Evolutionary conservation across 1,284 basidiomycete species (phyloP).

Genomic region (Naganishia albida): DNA sequence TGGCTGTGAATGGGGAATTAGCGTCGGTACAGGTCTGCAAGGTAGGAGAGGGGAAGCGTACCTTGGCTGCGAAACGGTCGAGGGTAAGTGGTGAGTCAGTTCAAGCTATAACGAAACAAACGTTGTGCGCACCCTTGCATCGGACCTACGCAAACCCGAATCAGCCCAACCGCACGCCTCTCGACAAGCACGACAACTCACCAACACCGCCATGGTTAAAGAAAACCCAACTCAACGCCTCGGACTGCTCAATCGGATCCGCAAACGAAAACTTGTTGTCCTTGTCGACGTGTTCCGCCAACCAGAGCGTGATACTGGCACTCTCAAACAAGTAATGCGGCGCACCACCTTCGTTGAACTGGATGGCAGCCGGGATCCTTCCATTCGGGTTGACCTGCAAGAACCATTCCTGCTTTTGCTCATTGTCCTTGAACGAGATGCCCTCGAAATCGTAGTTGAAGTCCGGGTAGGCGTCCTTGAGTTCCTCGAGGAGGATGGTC

Average conservation of each 20-base stretch:
- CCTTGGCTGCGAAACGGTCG: conserved; percentile 1
- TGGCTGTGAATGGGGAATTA: conserved; percentile 67
- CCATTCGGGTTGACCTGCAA: conserved; percentile 66
- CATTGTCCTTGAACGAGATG: conserved; percentile 60
- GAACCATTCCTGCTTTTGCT: conserved; percentile 66
- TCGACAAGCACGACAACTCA: not conserved
- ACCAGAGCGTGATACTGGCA: conserved; percentile 66
- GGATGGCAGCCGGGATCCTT: conserved; percentile 61
- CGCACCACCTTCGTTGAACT: conserved; percentile 57
- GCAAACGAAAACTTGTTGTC: conserved; percentile 63
- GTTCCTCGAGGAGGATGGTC: conserved; percentile 67
- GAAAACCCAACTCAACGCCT: conserved; percentile 76
- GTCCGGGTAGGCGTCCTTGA: conserved; percentile 62
- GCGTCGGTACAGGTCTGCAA: conserved; percentile 37
- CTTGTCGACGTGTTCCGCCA: conserved; percentile 64
- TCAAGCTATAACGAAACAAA: conserved; percentile 30
- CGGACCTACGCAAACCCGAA: conserved; percentile 38
- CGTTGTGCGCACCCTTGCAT: conserved; percentile 41
- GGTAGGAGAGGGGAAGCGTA: not conserved
- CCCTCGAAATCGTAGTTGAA: conserved; percentile 64
- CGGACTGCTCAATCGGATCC: conserved; percentile 56
- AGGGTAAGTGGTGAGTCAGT: conserved; percentile 28
- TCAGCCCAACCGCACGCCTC: not conserved
- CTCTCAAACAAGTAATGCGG: conserved; percentile 69
- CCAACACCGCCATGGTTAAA: conserved; percentile 58